Base-by-base conservation (phyloP, 176 grass and related monocot genomes). In the Hsuehochloa calcarea region DNA sequence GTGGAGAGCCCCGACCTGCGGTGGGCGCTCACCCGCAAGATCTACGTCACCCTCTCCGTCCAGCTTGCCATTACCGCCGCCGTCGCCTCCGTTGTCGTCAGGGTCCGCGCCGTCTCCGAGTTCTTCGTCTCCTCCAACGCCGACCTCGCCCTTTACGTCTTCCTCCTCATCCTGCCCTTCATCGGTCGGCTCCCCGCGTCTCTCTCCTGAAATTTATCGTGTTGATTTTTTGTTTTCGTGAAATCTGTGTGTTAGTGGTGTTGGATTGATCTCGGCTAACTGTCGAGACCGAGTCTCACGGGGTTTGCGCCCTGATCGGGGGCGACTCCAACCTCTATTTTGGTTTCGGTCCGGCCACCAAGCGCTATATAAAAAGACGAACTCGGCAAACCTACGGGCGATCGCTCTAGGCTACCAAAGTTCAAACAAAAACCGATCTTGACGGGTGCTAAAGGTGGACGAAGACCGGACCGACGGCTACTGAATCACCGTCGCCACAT, bases 1-100 rank as follows among this genome's bases (percentile, higher is more conserved):
- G 56, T 74, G 39, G 95, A 98, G 91, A 93, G 87, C 80, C 89
- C 91, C 10, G 89, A 88, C 59, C 89, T 98, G 65, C 89, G 95
- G 49, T 98, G 95, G 95, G 95, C 88, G 20, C 87, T 98, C 74
- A 93, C 95, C 83, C 85, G 83, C 41, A 98, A 98, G 93, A 95
- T 98, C 80, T 98, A 98, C 88, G 78, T 70, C 78, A 94, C 96
- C 83, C 74, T 98, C 75, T 77, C 93, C 44, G 15, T 95, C 0
- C 93, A 98, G 76, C 79, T 98, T 51, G 87, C 87, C 44, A 79
- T 98, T 80, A 98, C 96, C 3, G 89, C 83, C 38, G 89, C 90
- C 68, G 91, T 98, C 3, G 74, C 96, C 0, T 86, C 27, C 13
- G 83, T 94, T 66, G 91, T 98, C 39, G 96, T 96, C 74, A 87